A percentile compares a stretch with the other conserved stretches of the same genome.
Evolutionary conservation across 129 eudicot species (phyloP).

Genomic region (carrot (Daucus carota)): DNA sequence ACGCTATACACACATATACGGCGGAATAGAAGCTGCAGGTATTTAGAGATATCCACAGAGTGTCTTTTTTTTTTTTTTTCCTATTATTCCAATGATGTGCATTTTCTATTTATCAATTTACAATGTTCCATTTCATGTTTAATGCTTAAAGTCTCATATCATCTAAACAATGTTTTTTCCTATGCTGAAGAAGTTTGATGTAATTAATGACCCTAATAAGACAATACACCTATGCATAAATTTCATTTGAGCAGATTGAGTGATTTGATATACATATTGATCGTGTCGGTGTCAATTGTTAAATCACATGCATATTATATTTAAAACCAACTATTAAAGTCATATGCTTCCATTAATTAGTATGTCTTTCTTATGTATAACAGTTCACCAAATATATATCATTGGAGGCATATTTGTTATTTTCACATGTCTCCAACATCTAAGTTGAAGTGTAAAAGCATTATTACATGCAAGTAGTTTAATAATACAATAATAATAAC

Average conservation of each 20-base stretch:
- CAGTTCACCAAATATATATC: neutral
- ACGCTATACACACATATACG: neutral
- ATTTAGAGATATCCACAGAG: neutral
- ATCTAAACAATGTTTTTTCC: neutral
- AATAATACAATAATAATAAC: neutral
- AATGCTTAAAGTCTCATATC: neutral
- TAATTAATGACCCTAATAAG: neutral
- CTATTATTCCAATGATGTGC: neutral
- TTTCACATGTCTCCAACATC: neutral
- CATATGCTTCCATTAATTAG: neutral
- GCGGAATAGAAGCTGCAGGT: neutral
- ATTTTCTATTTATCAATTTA: neutral
- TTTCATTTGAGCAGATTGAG: neutral
- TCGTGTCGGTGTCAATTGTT: neutral
- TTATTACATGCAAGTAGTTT: neutral
- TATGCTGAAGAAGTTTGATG: neutral
- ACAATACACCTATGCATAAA: neutral
- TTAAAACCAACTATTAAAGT: neutral
- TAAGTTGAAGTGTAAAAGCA: neutral
- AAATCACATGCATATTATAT: neutral
- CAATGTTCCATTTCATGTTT: neutral
- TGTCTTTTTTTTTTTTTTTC: neutral
- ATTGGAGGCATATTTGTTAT: neutral
- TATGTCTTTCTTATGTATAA: neutral
- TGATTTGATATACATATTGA: neutral